Base-by-base conservation (phyloP, 805 yeast genomes). In the Saturnispora dispora region DNA sequence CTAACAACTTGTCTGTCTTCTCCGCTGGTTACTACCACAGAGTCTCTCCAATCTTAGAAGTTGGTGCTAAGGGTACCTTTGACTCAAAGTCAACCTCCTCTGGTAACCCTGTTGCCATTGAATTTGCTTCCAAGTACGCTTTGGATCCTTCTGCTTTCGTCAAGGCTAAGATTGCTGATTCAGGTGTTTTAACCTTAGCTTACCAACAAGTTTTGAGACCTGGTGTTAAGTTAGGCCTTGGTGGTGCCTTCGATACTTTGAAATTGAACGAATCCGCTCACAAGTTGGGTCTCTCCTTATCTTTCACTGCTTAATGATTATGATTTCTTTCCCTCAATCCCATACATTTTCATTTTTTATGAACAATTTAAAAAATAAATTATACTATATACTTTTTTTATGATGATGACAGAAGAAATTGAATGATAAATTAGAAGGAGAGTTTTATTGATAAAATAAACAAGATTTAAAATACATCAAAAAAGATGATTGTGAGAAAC, bases 31-130 rank as follows among this genome's bases (percentile, higher is more conserved):
- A 90, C 83, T 93, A 82, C 88, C 97, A 93, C 84, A 85, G 81
- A 73, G 95, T 93, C 57, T 81, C 89, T 63, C 87, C 95, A 60
- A 72, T 76, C 63, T 88, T 91, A 63, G 96, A 93, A 81, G 96
- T 89, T 64, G 99, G 97, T 77, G 96, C 97, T 66, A 90, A 87
- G 79, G 96, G 96, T 65, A 83, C 93, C 60, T 88, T 91, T 82
- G 96, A 89, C 76, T 82, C 96, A 57, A 78, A 81, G 71, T 69
- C 80, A 45, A 71, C 85, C 47, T 80, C 89, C 60, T 78, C 86
- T 69, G 74, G 79, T 62, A 77, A 83, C 70, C 83, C 81, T 66
- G 96, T 90, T 63, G 88, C 85, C 66, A 82, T 93, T 65, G 99
- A 93, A 79, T 85, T 90, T 59, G 98, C 96, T 63, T 82, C 96